Percentiles rank a stretch among this genome's conserved stretches.
These are phyloP conservation scores for Umbellularia californica DNA, from an alignment of 164 flowering plant genomes.

Conservation along the genomic window DNA sequence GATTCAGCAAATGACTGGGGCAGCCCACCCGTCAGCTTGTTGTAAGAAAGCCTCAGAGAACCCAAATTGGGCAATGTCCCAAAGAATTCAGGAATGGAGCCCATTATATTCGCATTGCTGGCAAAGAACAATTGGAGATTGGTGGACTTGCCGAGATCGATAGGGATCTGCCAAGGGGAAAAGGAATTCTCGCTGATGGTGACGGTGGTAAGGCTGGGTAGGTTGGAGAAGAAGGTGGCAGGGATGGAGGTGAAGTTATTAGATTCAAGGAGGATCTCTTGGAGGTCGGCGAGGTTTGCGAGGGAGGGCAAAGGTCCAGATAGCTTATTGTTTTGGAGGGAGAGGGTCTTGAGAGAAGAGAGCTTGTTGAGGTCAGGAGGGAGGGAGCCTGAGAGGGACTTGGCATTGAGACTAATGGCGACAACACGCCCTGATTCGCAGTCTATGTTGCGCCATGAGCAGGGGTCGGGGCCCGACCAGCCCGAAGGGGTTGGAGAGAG, in stretches of 20 bases:
- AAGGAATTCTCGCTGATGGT: conserved; percentile 29
- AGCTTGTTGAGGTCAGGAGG: conserved; percentile 29
- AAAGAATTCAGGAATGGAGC: conserved; percentile 39
- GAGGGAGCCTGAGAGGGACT: conserved; percentile 24
- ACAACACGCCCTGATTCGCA: conserved; percentile 25
- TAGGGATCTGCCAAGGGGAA: conserved; percentile 34
- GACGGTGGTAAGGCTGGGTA: conserved; percentile 16
- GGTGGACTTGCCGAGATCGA: conserved; percentile 19
- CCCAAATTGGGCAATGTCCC: conserved; percentile 25
- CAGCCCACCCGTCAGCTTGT: conserved; percentile 40
- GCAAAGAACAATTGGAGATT: conserved; percentile 23
- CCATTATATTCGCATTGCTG: conserved; percentile 22
- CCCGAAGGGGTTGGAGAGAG: conserved; percentile 20
- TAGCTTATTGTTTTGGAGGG: conserved; percentile 26
- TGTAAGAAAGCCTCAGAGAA: conserved; percentile 38
- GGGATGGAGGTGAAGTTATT: conserved; percentile 29
- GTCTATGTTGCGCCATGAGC: conserved; percentile 27
- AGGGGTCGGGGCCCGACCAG: conserved; percentile 27
- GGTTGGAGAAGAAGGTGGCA: conserved; percentile 19
- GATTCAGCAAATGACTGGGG: conserved; percentile 32
- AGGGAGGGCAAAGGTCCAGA: conserved; percentile 29
- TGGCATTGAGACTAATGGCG: conserved; percentile 23
- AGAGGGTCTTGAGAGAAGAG: conserved; percentile 16
- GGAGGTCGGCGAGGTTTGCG: conserved; percentile 17
- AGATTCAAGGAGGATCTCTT: conserved; percentile 17